Base-by-base conservation (phyloP, 192 early-diverging fungal species). In the Coemansia sp. region DNA sequence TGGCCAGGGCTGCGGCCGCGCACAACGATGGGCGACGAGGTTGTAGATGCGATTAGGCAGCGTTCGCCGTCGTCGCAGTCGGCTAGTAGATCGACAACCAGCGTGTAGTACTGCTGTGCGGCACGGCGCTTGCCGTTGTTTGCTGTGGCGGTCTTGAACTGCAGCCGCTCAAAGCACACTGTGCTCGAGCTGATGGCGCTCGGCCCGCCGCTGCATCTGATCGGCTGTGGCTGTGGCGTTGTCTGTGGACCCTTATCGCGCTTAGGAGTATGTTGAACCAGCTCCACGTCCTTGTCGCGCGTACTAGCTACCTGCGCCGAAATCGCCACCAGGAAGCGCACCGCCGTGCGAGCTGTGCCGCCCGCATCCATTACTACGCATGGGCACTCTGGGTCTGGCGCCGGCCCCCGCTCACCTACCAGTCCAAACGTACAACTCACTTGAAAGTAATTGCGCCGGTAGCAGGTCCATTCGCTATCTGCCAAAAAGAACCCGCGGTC, bases 91-190 rank as follows among this genome's bases (percentile, higher is more conserved):
- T 93, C 90, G 1, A 95, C 88, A 27, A 86, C 73, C 42, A 98
- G 84, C n/a, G 89, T 85, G 68, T 96, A 95, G 81, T 95, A 97
- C 72, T 98, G 97, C 76, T 98, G 97, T 11, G 95, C 94, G 14
- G 93, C 93, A 21, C 93, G 84, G 48, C 95, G 88, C 76, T 95
- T 94, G 57, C 94, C 93, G 68, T 96, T 98, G 78, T 98, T 98
- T 29, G 93, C 93, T 0, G 97, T 98, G 21, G 96, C 95, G 0
- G 92, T 91, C 70, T 98, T 98, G 89, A 98, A 98, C 84, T 98
- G 97, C 41, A 98, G 85, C 39, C 97, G 87, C 63, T 98, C 95
- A 74, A 94, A 98, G 44, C 93, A 92, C 9, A 89, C 88, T 0
- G 87, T 82, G 33, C 83, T 78, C 41, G 82, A 85, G 29, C 73